These are phyloP conservation scores for Saccharomyces uvarum DNA, from an alignment of 1,139 yeast species.

Conservation along the genomic window DNA sequence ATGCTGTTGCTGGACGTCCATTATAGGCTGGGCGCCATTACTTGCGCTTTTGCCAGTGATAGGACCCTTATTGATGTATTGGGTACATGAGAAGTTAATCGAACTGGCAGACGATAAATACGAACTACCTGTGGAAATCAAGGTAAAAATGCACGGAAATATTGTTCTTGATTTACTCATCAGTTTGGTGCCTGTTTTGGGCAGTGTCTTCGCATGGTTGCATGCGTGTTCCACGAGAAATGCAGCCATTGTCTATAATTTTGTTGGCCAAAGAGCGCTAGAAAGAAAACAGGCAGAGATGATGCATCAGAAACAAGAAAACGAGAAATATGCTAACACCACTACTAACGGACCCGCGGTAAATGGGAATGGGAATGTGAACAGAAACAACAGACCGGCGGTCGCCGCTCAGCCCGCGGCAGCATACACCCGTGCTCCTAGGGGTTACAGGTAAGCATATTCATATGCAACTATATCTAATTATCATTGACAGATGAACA, in stretches of 20 bases:
- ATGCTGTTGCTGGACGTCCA: conserved; percentile 66
- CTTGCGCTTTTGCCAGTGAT: conserved; percentile 64
- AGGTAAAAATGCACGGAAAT: conserved; percentile 66
- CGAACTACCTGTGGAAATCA: conserved; percentile 50
- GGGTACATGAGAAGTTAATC: conserved; percentile 61
- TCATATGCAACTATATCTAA: no score
- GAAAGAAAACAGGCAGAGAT: conserved; percentile 22
- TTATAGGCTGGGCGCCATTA: conserved; percentile 68
- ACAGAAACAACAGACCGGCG: background rate
- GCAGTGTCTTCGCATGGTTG: conserved; percentile 69
- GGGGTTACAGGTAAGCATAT: background rate
- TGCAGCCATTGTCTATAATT: conserved; percentile 63
- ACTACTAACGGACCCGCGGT: background rate
- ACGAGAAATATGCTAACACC: background rate
- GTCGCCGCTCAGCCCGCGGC: background rate
- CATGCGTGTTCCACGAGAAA: conserved; percentile 84
- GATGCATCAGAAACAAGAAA: background rate
- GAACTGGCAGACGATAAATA: conserved; percentile 49
- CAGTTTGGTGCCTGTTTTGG: conserved; percentile 71
- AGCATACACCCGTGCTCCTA: background rate
- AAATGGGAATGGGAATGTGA: background rate
- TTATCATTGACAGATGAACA: no score
- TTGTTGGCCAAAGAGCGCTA: conserved; percentile 37
- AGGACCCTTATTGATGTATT: conserved; percentile 78
- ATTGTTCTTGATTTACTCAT: conserved; percentile 65